Conservation (phyloP, 345 rosid species). For the Eucalyptus curtisii region DNA sequence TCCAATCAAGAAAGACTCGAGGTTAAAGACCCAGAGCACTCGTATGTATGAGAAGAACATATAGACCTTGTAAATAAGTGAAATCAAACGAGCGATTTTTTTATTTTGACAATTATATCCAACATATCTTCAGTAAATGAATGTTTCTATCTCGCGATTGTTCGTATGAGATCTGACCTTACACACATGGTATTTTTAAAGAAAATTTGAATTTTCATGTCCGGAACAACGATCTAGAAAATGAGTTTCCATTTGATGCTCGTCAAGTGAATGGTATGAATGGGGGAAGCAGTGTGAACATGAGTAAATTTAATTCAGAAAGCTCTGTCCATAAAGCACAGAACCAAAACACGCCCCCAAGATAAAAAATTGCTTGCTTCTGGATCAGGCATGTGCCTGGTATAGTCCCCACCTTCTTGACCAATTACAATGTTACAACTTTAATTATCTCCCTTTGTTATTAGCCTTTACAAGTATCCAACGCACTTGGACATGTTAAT, state of each 20-base stretch:
- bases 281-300: not conserved
- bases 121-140: fast-evolving
- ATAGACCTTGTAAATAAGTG: not conserved
- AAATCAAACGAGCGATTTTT: not conserved
- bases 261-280: too few relatives aligned
- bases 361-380: not conserved
- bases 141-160: not conserved
- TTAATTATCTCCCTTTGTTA: not conserved
- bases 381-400: not conserved
- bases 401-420: not conserved
- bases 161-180: not conserved
- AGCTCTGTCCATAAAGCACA: not conserved
- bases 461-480: not conserved
- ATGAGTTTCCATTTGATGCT: not conserved
- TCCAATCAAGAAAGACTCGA: not conserved
- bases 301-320: not conserved
- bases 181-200: not conserved
- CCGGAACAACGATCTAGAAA: not conserved
- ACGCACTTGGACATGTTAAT: not conserved
- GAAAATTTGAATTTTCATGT: not conserved
- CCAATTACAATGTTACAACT: not conserved
- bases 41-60: not conserved
- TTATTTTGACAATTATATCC: not conserved
- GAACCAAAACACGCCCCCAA: not conserved
- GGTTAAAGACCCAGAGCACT: fast-evolving